Evolutionary conservation across 768 basidiomycete genomes (phyloP), one percentile per base, ranked within the genome.

Genomic region (Suillus clintonianus): DNA sequence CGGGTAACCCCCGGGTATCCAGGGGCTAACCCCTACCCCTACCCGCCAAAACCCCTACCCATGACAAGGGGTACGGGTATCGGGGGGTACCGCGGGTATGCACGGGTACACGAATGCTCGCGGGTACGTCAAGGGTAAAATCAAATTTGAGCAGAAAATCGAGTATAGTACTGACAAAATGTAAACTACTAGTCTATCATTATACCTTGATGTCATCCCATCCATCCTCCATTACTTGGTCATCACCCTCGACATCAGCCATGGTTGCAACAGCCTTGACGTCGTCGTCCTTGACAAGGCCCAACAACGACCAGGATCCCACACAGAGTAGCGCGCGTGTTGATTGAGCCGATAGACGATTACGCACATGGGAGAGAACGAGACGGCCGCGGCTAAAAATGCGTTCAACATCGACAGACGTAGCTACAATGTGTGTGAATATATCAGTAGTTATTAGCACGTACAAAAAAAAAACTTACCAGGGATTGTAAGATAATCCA

Each of bases 321-420:
- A 79, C 66, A 62, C 78, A 80, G 32, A 79, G 45, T 2, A 75
- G 67, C 0, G 76, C 71, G 2, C 73, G 66, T 3, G 70, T 76
- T 0, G 75, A 70, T 61, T 69, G 61, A 10, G 60, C 68, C 15
- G 71, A 71, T 1, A 76, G 66, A 6, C 66, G 69, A 55, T 67
- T 74, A 4, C 65, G 68, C 37, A 69, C 65, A 59, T 73, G 72
- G 5, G 69, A 71, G 7, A 75, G 63, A 24, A 77, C 43, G 17
- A 74, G 62, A 5, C 68, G 62, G 14, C 74, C 73, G 32, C 63
- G 65, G 37, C 72, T 73, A 53, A 77, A 77, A 5, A 71, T 55
- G 42, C 64, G 65, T 57, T 77, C 67, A 36, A 78, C 73, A 50
- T 74, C 71, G n/a, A 71, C 65, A 14, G 75, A 78, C 2, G 76